phyloP scores from a whole-genome alignment of 2,329 filamentous ascomycete species.

The Nigrospora sphaerica region DNA sequence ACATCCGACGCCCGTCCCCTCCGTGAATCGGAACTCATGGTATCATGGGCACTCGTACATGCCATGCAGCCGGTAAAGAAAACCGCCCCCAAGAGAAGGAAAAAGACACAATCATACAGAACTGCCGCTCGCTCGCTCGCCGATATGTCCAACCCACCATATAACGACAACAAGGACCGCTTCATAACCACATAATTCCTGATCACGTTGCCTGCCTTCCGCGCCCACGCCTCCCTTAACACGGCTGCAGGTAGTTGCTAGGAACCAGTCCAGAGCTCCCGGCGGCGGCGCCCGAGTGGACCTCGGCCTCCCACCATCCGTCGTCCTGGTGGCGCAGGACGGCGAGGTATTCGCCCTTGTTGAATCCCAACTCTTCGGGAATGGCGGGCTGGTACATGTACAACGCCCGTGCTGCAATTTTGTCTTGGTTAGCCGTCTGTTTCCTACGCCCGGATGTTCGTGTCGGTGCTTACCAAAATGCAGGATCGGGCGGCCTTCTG shows the following conservation, averaged over 20 bases:
- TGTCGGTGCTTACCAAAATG: slow-evolving; percentile 73
- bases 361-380: slow-evolving; percentile 86
- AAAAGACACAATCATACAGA: too few relatives aligned
- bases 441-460: not conserved
- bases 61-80: too few relatives aligned
- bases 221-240: slow-evolving; percentile 19
- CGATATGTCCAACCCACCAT: too few relatives aligned
- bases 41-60: too few relatives aligned
- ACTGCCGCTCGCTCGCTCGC: too few relatives aligned
- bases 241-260: slow-evolving; percentile 59
- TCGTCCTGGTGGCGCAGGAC: slow-evolving; percentile 90
- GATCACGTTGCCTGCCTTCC: too few relatives aligned
- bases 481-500: slow-evolving; percentile 79
- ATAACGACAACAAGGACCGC: too few relatives aligned
- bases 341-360: slow-evolving; percentile 85
- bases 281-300: slow-evolving; percentile 57
- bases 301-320: slow-evolving; percentile 98
- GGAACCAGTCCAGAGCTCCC: slow-evolving; percentile 56
- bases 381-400: slow-evolving; percentile 95
- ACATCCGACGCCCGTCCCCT: too few relatives aligned
- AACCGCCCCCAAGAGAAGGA: too few relatives aligned
- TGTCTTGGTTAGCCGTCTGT: not conserved
- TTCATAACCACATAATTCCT: too few relatives aligned
- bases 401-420: slow-evolving; percentile 69
- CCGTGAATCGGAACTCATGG: too few relatives aligned